Conservation (phyloP, 768 basidiomycete genomes). For the Galerina sulciceps region DNA sequence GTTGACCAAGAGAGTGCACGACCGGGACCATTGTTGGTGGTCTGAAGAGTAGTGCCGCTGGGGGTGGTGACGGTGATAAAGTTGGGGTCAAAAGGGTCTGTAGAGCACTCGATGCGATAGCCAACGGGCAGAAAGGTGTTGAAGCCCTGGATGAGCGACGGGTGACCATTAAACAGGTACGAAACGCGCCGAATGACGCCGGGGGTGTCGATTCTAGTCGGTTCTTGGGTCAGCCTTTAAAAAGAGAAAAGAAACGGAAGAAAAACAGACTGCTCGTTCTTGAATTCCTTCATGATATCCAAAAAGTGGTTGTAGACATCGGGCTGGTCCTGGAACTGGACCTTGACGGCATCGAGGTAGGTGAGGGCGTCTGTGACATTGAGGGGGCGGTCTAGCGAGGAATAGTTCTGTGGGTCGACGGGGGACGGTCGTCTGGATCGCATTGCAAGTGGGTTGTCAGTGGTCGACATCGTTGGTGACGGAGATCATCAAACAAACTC, state of each 20-base stretch:
- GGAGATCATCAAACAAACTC: slow-evolving; percentile 2
- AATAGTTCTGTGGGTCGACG: slow-evolving; percentile 30
- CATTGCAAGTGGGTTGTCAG: not conserved
- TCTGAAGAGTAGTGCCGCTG: slow-evolving; percentile 63
- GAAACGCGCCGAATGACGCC: slow-evolving; percentile 84
- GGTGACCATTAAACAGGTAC: slow-evolving; percentile 88
- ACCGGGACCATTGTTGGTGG: slow-evolving; percentile 49
- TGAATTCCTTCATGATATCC: slow-evolving; percentile 99
- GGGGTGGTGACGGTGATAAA: slow-evolving; percentile 83
- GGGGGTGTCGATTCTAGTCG: slow-evolving; percentile 88
- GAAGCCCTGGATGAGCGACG: slow-evolving; percentile 92
- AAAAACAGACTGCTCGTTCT: slow-evolving; percentile 81
- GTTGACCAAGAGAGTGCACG: slow-evolving; percentile 44
- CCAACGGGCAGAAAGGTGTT: slow-evolving; percentile 96
- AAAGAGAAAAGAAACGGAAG: not conserved
- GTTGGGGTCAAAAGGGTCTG: slow-evolving; percentile 63
- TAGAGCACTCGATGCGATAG: slow-evolving; percentile 87
- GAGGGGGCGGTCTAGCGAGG: slow-evolving; percentile 61
- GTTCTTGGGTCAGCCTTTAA: not conserved
- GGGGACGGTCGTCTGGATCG: slow-evolving; percentile 26
- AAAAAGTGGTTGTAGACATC: slow-evolving; percentile 94
- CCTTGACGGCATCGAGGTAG: slow-evolving; percentile 93
- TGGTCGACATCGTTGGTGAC: not conserved
- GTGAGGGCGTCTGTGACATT: slow-evolving; percentile 94
- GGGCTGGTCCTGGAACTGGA: slow-evolving; percentile 89